Conservation (phyloP, 176 grass and related monocot genomes). For the Aechmea fasciata region DNA sequence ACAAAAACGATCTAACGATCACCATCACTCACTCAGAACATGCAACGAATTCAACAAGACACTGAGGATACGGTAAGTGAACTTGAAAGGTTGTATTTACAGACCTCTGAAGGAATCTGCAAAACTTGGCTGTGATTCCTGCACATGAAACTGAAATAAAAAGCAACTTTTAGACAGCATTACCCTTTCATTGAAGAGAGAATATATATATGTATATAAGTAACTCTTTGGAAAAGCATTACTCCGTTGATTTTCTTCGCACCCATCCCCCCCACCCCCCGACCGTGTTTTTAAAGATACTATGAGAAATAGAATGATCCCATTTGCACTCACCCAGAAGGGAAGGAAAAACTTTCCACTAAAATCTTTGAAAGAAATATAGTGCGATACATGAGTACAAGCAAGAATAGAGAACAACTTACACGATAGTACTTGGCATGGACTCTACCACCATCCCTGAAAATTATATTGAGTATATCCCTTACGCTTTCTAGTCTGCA, state of each 20-base stretch:
- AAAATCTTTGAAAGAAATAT: conserved; percentile 12
- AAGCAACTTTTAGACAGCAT: conserved; percentile 6
- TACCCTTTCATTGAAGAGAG: not conserved
- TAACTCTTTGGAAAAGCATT: too few species aligned
- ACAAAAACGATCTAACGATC: not conserved
- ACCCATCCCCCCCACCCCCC: too few species aligned
- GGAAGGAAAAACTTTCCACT: not conserved
- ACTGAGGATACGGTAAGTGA: not conserved
- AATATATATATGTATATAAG: too few species aligned
- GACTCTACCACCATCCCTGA: conserved; percentile 72
- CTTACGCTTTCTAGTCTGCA: conserved; percentile 84
- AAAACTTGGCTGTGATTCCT: conserved; percentile 64
- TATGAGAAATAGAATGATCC: conserved; percentile 1
- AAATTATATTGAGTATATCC: conserved; percentile 81
- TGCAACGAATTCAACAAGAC: too few species aligned
- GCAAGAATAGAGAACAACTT: conserved; percentile 32
- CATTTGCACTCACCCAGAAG: not conserved
- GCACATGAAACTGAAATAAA: conserved; percentile 82
- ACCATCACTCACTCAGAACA: too few species aligned
- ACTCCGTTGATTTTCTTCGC: too few species aligned
- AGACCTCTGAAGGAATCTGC: conserved; percentile 62
- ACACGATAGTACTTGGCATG: conserved; percentile 90
- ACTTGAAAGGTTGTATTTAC: conserved; percentile 1
- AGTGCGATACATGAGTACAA: not conserved
- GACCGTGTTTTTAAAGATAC: not conserved